Evolutionary conservation across 1,284 basidiomycete genomes (phyloP).

Genomic region (Acaromyces ingoldii): DNA sequence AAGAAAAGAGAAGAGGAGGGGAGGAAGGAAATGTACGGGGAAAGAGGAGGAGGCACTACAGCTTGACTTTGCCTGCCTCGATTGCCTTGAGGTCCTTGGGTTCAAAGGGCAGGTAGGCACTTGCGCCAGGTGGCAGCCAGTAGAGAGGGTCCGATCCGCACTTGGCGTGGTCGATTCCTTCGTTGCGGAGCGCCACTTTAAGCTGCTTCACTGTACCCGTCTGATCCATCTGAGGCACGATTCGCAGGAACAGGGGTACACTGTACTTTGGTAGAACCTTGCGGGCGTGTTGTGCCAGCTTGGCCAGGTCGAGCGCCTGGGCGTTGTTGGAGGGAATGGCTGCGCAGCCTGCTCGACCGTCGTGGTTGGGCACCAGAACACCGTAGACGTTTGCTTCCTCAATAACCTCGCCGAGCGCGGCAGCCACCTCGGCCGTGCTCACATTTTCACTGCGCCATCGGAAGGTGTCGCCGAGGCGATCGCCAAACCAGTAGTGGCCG

Average conservation of each 20-base stretch:
- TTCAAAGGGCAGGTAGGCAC: conserved; percentile 34
- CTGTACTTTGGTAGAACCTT: conserved; percentile 50
- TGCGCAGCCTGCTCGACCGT: conserved; percentile 51
- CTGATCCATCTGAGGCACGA: conserved; percentile 42
- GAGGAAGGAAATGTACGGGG: no score
- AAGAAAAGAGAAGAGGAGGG: no score
- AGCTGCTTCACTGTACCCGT: conserved; percentile 50
- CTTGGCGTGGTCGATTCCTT: conserved; percentile 48
- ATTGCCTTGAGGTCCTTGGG: conserved; percentile 27
- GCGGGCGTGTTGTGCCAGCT: conserved; percentile 35
- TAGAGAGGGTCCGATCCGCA: conserved; percentile 27
- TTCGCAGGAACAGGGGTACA: conserved; percentile 49
- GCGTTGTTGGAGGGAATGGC: conserved; percentile 39
- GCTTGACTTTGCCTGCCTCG: conserved; percentile 32
- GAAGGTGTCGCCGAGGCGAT: conserved; percentile 50
- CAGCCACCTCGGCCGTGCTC: conserved; percentile 44
- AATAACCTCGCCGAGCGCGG: conserved; percentile 44
- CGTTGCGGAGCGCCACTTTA: conserved; percentile 46
- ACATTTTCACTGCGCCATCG: conserved; percentile 50
- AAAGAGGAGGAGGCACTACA: conserved; percentile 12
- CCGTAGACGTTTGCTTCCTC: conserved; percentile 52
- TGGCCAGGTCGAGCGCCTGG: conserved; percentile 27
- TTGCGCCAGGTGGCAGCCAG: conserved; percentile 36
- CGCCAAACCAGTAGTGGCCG: conserved; percentile 50
- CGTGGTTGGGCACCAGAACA: conserved; percentile 49